A percentile compares a stretch with the other conserved stretches of the same genome.
Conservation (phyloP, 78 protist genomes). For the Dictyostelium capitatum region DNA sequence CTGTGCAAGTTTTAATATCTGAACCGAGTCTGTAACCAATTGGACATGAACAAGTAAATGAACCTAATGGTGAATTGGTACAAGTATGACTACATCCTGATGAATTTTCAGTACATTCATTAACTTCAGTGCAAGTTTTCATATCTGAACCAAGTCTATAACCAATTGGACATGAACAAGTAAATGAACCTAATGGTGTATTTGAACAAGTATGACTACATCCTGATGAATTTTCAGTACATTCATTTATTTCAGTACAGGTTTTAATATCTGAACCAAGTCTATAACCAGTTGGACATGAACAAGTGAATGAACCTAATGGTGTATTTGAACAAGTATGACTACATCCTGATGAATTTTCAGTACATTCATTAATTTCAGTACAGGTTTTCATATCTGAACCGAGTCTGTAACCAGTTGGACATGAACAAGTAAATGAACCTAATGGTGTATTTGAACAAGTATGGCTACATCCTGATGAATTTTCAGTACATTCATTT, state of each 20-base stretch:
- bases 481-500: no score
- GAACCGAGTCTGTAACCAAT: not conserved
- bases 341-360: not conserved
- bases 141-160: not conserved
- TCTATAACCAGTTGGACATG: conserved; percentile 3
- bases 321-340: not conserved
- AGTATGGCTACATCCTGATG: no score
- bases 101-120: not conserved
- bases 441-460: no score
- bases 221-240: not conserved
- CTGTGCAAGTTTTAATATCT: not conserved
- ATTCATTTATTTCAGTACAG: conserved; percentile 1
- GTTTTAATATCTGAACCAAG: not conserved
- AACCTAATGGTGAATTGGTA: not conserved
- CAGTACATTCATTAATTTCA: conserved; percentile 1
- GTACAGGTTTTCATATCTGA: no score
- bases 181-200: not conserved
- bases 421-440: no score
- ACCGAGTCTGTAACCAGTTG: no score
- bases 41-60: not conserved
- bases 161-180: not conserved
- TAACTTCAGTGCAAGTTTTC: not conserved
- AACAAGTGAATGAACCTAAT: conserved; percentile 14
- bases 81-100: not conserved
- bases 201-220: conserved; percentile 6